Base-by-base conservation (phyloP, 768 basidiomycete species). In the Piloderma croceum region DNA sequence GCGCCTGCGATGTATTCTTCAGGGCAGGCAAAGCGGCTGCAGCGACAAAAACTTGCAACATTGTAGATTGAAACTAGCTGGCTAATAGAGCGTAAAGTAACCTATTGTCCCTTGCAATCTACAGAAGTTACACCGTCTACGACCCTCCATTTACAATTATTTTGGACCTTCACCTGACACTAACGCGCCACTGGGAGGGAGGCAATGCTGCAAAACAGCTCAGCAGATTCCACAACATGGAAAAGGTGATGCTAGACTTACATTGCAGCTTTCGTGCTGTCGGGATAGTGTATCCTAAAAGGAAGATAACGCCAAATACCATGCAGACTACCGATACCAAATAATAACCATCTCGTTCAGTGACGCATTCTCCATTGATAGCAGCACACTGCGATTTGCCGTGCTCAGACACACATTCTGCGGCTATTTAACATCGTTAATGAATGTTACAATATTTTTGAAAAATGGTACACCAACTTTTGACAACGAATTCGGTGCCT, bases 301-400 rank as follows among this genome's bases (percentile, higher is more conserved):
- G 67, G 50, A 90, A 71, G 2, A 79, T 39, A 13, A 82, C 69
- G n/a, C 91, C 94, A 31, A 91, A 70, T 6, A 63, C 54, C 48
- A 96, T 68, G 64, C 92, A 96, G n/a, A 90, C 55, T 5, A 61
- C 74, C 21, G 84, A 85, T 38, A 93, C 78, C 43, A 79, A 73
- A 61, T 92, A 98, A 63, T 94, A 98, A 9, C 96, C 96, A 61
- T 99, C 96, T 18, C 74, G 74, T 60, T 88, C 79, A 1, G 83
- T 88, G 36, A 86, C 67, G 60, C 96, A 99, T 29, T 69, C 62
- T 1, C 96, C 96, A 9, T 75, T 81, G 39, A 88, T 68, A 3
- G 79, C 76, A 17, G 73, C 68, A 61, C 96, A 98, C 5, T 70
- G 62, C 6, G 74, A 68, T 56, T 92, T 94, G 18, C 94, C 96